These are phyloP conservation scores for Serendipita sp. DNA, from an alignment of 1,284 basidiomycete genomes.

Conservation along the genomic window DNA sequence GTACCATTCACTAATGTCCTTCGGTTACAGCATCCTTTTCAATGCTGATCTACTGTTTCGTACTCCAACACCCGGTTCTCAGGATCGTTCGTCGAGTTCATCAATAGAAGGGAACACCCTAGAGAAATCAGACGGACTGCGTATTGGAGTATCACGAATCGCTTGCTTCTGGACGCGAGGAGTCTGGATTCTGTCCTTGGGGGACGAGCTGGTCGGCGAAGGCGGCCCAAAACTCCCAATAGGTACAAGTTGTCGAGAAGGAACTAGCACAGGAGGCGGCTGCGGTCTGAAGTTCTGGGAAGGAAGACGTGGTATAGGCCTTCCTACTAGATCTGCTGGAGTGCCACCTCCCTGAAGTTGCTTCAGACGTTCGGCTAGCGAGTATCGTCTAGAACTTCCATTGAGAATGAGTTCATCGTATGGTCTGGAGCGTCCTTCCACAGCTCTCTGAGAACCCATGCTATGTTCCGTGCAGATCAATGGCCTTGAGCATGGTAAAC, in stretches of 20 bases:
- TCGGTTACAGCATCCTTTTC: no score
- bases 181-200: conserved; percentile 21
- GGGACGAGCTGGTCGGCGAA: conserved; percentile 40
- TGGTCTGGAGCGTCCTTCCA: conserved; percentile 68
- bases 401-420: conserved; percentile 85
- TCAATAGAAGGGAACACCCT: conserved; percentile 59
- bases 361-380: conserved; percentile 1
- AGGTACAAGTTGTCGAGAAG: conserved; percentile 36
- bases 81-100: conserved; percentile 41
- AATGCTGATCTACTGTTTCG: no score
- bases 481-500: conserved; percentile 82
- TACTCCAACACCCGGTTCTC: background rate
- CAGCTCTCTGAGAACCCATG: conserved; percentile 90
- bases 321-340: background rate
- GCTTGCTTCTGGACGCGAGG: conserved; percentile 19
- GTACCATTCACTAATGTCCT: no score
- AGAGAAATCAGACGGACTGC: conserved; percentile 31
- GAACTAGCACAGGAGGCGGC: background rate
- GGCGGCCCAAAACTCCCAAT: conserved; percentile 55
- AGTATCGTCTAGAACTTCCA: conserved; percentile 36
- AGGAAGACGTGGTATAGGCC: background rate
- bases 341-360: background rate
- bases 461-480: conserved; percentile 97
- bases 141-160: background rate
- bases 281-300: conserved; percentile 4